These are phyloP conservation scores for Euphorbia lathyris DNA, from an alignment of 345 rosid species.

Conservation along the genomic window DNA sequence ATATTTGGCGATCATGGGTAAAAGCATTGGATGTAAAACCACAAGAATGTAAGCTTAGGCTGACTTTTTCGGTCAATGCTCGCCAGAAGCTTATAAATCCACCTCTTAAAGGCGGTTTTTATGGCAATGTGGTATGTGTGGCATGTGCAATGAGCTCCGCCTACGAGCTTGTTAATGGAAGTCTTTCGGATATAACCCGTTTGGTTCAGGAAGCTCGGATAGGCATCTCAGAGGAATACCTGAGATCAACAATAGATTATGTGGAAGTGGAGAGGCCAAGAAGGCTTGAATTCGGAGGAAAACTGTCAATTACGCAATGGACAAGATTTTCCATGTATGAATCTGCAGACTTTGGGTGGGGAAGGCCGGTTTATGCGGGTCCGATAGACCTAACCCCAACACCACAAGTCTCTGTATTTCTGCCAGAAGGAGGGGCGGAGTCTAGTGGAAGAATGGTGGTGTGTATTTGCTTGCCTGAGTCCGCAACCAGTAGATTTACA, in stretches of 20 bases:
- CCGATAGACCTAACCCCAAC: conserved; percentile 87
- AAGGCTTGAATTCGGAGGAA: conserved; percentile 88
- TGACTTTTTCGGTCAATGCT: conserved; percentile 82
- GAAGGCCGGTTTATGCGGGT: conserved; percentile 75
- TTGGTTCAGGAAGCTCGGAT: conserved; percentile 65
- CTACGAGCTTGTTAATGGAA: conserved; percentile 44
- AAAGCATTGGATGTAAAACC: conserved; percentile 80
- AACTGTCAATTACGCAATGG: conserved; percentile 88
- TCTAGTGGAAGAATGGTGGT: conserved; percentile 56
- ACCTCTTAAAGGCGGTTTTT: conserved; percentile 60
- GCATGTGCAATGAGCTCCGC: conserved; percentile 74
- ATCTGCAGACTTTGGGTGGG: conserved; percentile 90
- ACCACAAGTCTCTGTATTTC: conserved; percentile 83
- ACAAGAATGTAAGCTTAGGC: conserved; percentile 58
- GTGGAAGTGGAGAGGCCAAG: conserved; percentile 64
- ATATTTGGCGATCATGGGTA: conserved; percentile 93
- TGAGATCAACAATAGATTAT: conserved; percentile 64
- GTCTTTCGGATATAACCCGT: conserved; percentile 43
- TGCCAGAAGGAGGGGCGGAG: conserved; percentile 61
- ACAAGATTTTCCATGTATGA: conserved; percentile 77
- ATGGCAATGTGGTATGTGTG: conserved; percentile 77
- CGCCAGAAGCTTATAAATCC: conserved; percentile 58
- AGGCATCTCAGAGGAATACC: conserved; percentile 64
- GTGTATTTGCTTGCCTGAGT: conserved; percentile 84
- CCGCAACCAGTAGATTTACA: conserved; percentile 45